A percentile compares a stretch with the other conserved stretches of the same genome.
Evolutionary conservation across 2,329 filamentous ascomycete genomes (phyloP).

Genomic region (Drechslera avenae): DNA sequence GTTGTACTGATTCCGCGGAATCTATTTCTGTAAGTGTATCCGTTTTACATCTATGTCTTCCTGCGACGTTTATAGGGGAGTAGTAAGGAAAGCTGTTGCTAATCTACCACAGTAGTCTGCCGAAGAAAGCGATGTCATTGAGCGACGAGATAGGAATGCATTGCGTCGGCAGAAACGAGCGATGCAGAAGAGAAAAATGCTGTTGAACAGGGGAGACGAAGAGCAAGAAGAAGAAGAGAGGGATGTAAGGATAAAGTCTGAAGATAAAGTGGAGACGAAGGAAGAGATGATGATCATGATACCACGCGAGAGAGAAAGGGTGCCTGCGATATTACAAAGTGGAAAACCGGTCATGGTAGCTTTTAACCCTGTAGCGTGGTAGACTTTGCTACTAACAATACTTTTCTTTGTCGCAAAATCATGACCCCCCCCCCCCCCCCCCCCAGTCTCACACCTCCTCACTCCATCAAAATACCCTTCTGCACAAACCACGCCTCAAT

Average conservation of each 20-base stretch:
- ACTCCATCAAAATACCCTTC: no score
- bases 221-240: not conserved
- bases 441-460: no score
- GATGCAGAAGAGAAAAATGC: not conserved
- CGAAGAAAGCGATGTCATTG: slow-evolving; percentile 6
- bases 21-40: not conserved
- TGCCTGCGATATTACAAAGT: not conserved
- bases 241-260: not conserved
- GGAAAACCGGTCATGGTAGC: no score
- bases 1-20: not conserved
- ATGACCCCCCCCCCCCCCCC: no score
- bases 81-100: no score
- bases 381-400: no score
- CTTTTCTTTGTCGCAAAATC: no score
- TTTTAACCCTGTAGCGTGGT: no score
- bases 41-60: no score
- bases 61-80: no score
- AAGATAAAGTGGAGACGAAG: not conserved
- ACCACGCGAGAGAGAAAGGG: not conserved
- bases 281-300: not conserved
- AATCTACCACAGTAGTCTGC: slow-evolving; percentile 1
- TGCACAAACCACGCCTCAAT: no score
- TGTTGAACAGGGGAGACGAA: not conserved
- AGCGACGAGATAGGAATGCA: slow-evolving; percentile 3
- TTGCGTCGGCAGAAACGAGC: not conserved